phyloP scores from a whole-genome alignment of 192 early-diverging fungal species.

The Podila horticola region DNA sequence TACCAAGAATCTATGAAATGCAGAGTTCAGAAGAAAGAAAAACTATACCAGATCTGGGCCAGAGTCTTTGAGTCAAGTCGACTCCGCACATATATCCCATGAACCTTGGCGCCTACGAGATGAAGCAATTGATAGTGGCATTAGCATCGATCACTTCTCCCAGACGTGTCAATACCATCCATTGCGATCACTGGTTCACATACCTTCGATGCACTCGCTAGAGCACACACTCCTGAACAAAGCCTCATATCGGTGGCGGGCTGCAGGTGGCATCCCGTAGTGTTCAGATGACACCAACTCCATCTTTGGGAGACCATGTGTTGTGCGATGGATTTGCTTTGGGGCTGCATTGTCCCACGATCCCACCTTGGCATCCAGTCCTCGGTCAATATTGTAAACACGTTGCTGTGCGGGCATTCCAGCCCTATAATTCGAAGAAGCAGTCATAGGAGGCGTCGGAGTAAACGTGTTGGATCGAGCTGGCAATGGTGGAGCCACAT shows the following conservation, averaged over 20 bases:
- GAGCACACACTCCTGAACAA: constrained; percentile 23
- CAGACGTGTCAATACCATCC: too few relatives aligned
- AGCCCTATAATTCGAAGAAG: constrained; percentile 13
- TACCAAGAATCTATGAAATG: not conserved
- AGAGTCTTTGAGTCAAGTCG: constrained; percentile 52
- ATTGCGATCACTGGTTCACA: not conserved
- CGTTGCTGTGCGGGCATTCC: constrained; percentile 17
- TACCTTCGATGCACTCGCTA: constrained; percentile 52
- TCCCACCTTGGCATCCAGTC: not conserved
- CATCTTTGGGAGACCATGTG: not conserved
- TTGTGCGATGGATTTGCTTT: constrained; percentile 2
- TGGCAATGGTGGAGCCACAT: constrained; percentile 19
- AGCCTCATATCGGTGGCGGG: constrained; percentile 46
- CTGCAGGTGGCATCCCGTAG: constrained; percentile 27
- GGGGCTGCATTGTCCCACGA: constrained; percentile 12
- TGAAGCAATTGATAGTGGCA: not conserved
- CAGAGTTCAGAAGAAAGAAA: too few relatives aligned
- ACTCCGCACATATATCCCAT: constrained; percentile 51
- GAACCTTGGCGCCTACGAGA: constrained; percentile 37
- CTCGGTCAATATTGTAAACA: not conserved
- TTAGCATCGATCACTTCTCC: too few relatives aligned
- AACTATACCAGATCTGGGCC: constrained; percentile 53
- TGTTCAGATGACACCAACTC: constrained; percentile 6
- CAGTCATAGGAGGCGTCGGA: constrained; percentile 4
- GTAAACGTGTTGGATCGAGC: constrained; percentile 25